These are phyloP conservation scores for Chalciporus pseudorubinellus DNA, from an alignment of 768 basidiomycete species.

Conservation along the genomic window DNA sequence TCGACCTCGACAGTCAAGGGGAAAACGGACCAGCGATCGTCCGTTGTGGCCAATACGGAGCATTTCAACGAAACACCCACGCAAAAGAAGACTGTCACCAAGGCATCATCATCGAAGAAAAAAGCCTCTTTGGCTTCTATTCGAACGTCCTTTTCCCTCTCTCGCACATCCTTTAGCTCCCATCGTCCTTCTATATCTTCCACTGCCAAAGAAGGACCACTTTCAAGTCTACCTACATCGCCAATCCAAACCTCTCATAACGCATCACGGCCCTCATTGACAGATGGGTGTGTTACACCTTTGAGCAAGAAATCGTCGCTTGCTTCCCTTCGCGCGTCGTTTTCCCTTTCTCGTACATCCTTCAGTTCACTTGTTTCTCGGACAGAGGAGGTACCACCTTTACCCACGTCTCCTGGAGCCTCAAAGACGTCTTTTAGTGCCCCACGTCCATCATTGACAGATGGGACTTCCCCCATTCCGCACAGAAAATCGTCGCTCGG, in stretches of 20 bases:
- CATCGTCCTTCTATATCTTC: conserved; percentile 23
- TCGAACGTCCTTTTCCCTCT: conserved; percentile 29
- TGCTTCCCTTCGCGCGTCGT: background rate
- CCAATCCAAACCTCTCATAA: conserved; percentile 19
- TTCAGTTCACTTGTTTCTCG: background rate
- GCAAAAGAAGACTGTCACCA: conserved; percentile 19
- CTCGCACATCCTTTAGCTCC: conserved; percentile 29
- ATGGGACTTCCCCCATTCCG: background rate
- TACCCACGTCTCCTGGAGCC: background rate
- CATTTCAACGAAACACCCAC: conserved; percentile 13
- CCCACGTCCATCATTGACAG: background rate
- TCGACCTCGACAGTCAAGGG: background rate
- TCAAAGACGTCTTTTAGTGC: background rate
- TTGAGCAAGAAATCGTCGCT: background rate
- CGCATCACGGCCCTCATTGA: conserved; percentile 18
- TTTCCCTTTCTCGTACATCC: background rate
- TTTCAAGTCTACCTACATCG: conserved; percentile 21
- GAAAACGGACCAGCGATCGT: conserved; percentile 19
- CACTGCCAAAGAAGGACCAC: conserved; percentile 23
- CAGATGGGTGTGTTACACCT: background rate
- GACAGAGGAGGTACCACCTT: background rate
- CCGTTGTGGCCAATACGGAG: conserved; percentile 19
- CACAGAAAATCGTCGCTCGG: background rate
- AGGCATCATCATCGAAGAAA: conserved; percentile 24
- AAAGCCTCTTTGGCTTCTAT: conserved; percentile 25